phyloP scores from a whole-genome alignment of 192 early-diverging fungal genomes.

The Endogone sp. region DNA sequence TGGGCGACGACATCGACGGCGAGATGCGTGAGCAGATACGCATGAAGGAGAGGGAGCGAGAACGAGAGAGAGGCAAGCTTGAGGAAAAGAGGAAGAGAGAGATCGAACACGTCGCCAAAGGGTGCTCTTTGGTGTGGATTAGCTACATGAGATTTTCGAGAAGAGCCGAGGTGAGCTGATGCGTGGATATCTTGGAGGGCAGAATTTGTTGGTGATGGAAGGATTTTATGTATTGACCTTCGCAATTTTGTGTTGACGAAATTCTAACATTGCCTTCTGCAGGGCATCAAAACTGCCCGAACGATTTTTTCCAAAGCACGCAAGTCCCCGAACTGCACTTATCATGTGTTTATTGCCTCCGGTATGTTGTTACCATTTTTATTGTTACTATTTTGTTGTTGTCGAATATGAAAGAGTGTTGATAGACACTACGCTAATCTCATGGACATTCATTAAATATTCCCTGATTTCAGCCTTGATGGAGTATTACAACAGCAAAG shows the following conservation, averaged over 20 bases:
- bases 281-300: constrained; percentile 71
- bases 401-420: too few species aligned
- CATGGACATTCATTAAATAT: too few species aligned
- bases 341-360: constrained; percentile 85
- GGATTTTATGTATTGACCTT: background rate
- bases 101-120: constrained; percentile 50
- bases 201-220: too few species aligned
- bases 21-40: constrained; percentile 52
- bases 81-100: constrained; percentile 52
- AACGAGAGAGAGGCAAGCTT: constrained; percentile 56
- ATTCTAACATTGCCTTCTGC: background rate
- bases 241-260: background rate
- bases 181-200: background rate
- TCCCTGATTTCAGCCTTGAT: constrained; percentile 70
- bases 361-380: constrained; percentile 31
- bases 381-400: too few species aligned
- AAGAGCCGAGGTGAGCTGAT: constrained; percentile 65
- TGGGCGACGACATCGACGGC: constrained; percentile 51
- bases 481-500: constrained; percentile 92
- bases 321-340: constrained; percentile 67
- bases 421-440: too few species aligned
- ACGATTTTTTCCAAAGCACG: constrained; percentile 74
- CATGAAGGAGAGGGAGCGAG: constrained; percentile 47
- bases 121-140: constrained; percentile 75
- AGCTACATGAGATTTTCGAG: constrained; percentile 82